Conservation (phyloP, 2,329 filamentous ascomycete genomes). For the Colletotrichum theobromicola region DNA sequence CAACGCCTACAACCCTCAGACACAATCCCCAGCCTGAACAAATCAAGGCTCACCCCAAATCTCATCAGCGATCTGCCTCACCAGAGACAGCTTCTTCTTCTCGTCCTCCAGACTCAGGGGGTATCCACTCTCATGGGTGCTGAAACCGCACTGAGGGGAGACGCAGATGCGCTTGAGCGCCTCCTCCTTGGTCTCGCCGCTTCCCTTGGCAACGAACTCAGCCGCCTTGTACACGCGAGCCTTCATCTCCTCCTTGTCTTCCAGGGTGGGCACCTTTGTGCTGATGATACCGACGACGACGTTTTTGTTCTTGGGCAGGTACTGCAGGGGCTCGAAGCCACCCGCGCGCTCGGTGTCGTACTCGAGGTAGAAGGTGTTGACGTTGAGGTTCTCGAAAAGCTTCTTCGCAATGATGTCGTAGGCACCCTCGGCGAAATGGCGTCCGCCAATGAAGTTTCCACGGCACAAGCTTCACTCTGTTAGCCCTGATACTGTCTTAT, state of each 20-base stretch:
- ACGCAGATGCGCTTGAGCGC: conserved; percentile 72
- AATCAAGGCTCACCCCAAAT: conserved; percentile 60
- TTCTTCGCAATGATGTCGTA: conserved; percentile 72
- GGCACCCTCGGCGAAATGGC: conserved; percentile 70
- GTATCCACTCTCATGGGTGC: conserved; percentile 77
- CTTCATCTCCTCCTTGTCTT: conserved; percentile 70
- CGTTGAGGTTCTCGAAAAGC: conserved; percentile 66
- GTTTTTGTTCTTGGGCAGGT: conserved; percentile 64
- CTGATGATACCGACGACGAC: conserved; percentile 70
- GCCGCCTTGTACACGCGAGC: conserved; percentile 64
- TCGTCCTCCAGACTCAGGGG: conserved; percentile 72
- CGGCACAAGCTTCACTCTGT: conserved; percentile 34
- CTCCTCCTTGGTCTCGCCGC: conserved; percentile 66
- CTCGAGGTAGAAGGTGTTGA: conserved; percentile 73
- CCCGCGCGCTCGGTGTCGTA: conserved; percentile 71
- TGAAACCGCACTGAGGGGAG: conserved; percentile 77
- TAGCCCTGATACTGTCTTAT: neutral
- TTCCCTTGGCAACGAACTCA: conserved; percentile 72
- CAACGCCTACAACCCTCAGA: neutral
- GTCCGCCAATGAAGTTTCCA: conserved; percentile 69
- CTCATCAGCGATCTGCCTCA: conserved; percentile 74
- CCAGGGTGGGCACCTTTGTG: conserved; percentile 65
- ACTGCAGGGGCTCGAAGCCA: conserved; percentile 68
- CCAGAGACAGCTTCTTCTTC: conserved; percentile 74
- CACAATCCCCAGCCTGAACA: neutral